Conservation (phyloP, 805 yeast species). For the Clavispora vitiphila region DNA sequence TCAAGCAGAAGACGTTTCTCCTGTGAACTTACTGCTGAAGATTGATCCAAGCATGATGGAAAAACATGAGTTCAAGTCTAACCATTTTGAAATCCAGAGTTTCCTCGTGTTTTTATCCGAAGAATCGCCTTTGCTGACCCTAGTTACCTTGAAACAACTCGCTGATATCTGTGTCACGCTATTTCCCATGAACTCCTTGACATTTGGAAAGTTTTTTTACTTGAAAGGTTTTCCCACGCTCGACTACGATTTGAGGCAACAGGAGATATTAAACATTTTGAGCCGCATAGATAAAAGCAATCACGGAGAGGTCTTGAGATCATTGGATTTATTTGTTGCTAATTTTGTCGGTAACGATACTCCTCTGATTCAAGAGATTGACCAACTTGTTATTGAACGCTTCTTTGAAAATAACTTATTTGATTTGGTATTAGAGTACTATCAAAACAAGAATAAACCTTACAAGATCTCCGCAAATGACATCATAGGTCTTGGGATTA, state of each 20-base stretch:
- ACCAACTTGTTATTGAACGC: conserved; percentile 23
- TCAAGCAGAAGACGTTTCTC: neutral
- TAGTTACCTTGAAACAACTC: neutral
- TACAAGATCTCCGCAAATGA: conserved; percentile 6
- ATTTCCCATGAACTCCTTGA: neutral
- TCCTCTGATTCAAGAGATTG: conserved; percentile 11
- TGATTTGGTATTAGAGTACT: conserved; percentile 17
- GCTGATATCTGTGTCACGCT: neutral
- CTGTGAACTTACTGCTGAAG: neutral
- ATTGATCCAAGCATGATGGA: neutral
- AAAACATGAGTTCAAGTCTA: neutral
- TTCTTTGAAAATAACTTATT: conserved; percentile 25
- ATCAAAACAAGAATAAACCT: conserved; percentile 6
- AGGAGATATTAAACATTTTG: conserved; percentile 24
- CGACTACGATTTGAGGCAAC: conserved; percentile 13
- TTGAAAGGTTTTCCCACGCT: conserved; percentile 16
- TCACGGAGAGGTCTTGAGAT: conserved; percentile 16
- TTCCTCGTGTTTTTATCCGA: neutral
- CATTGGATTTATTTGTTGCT: conserved; percentile 18
- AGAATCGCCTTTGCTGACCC: neutral
- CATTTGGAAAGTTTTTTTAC: neutral
- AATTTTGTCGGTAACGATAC: conserved; percentile 16
- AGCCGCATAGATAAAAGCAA: conserved; percentile 20
- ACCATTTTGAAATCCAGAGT: neutral
- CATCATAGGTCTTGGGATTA: conserved; percentile 14